Percentiles rank a stretch among this genome's conserved stretches.
Conservation (phyloP, 2,329 filamentous ascomycete species). For the Trichoderma afroharzianum region DNA sequence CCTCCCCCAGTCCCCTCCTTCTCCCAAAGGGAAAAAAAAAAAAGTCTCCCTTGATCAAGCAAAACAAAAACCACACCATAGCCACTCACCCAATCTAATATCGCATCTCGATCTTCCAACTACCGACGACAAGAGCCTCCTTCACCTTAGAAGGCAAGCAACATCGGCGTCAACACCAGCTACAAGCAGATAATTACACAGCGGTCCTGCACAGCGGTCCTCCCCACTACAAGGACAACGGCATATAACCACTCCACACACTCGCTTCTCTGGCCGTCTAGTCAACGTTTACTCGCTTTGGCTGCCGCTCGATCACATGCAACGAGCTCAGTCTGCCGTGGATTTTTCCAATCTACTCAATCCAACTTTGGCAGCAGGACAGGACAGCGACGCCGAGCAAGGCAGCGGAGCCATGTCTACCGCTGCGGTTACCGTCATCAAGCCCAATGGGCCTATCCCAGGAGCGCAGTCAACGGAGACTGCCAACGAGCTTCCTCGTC, state of each 20-base stretch:
- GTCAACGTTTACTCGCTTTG: background rate
- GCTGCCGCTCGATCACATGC: slow-evolving; percentile 58
- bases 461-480: slow-evolving; percentile 57
- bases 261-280: background rate
- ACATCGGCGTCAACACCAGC: background rate
- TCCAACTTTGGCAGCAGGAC: slow-evolving; percentile 38
- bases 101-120: background rate
- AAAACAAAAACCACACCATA: slow-evolving; percentile 3
- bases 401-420: slow-evolving; percentile 44
- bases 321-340: slow-evolving; percentile 68
- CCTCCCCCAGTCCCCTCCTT: slow-evolving; percentile 23
- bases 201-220: background rate
- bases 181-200: background rate
- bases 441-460: slow-evolving; percentile 61
- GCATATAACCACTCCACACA: background rate
- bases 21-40: slow-evolving; percentile 21
- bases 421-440: slow-evolving; percentile 52
- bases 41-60: slow-evolving; percentile 12
- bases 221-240: background rate
- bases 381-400: slow-evolving; percentile 29
- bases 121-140: slow-evolving; percentile 4
- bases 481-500: slow-evolving; percentile 74
- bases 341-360: slow-evolving; percentile 75
- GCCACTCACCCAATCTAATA: background rate
- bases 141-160: background rate